These are phyloP conservation scores for Capsicum pubescens DNA, from an alignment of 257 asterid species.

Conservation along the genomic window DNA sequence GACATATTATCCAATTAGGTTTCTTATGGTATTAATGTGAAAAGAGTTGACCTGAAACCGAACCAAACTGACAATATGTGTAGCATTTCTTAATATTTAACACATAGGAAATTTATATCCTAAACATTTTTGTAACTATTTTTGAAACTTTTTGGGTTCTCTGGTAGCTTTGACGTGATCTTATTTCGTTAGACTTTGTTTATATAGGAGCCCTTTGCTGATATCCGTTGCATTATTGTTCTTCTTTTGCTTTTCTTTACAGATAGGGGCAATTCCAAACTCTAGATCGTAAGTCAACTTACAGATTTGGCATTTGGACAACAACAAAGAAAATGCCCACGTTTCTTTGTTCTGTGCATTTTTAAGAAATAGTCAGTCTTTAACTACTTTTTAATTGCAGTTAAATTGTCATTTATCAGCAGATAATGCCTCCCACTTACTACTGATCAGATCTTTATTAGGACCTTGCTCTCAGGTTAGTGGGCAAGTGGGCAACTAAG, in stretches of 20 bases:
- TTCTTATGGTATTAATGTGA: neutral
- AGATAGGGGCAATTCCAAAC: neutral
- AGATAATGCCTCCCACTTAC: slow-evolving; percentile 9
- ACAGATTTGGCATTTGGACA: neutral
- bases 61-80: neutral
- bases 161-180: neutral
- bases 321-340: neutral
- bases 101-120: too few relatives aligned
- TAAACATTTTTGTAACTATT: neutral
- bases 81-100: neutral
- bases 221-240: neutral
- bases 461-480: neutral
- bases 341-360: neutral
- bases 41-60: neutral
- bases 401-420: neutral
- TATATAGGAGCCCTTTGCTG: neutral
- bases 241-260: neutral
- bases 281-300: neutral
- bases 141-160: neutral
- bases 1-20: neutral
- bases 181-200: neutral
- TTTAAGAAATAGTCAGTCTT: neutral
- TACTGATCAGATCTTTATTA: neutral
- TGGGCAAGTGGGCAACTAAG: slow-evolving; percentile 15
- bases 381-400: neutral